Evolutionary conservation across 192 early-diverging fungal species (phyloP).

Genomic region (Linnemannia zychae): DNA sequence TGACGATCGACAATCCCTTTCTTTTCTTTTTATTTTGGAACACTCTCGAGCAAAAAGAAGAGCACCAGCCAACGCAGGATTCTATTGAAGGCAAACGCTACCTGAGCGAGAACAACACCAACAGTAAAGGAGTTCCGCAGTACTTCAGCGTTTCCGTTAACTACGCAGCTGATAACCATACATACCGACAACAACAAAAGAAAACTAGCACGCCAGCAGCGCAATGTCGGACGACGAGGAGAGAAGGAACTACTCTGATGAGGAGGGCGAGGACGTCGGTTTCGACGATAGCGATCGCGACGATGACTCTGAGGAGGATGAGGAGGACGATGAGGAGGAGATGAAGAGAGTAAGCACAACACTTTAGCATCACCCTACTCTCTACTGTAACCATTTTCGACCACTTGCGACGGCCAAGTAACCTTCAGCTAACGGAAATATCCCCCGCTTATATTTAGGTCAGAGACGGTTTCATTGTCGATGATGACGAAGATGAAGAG

Average conservation of each 20-base stretch:
- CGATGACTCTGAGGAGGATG: constrained; percentile 71
- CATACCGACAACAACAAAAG: neutral
- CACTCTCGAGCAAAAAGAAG: neutral
- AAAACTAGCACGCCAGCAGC: neutral
- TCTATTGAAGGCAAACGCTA: constrained; percentile 19
- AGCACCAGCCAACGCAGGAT: neutral
- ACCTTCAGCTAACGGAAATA: neutral
- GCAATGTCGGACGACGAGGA: constrained; percentile 60
- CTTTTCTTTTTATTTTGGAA: too few relatives aligned
- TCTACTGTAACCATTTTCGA: neutral
- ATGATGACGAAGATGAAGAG: constrained; percentile 78
- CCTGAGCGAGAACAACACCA: constrained; percentile 2
- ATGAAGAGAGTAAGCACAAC: constrained; percentile 29
- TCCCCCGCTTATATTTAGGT: constrained; percentile 39
- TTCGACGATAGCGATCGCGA: constrained; percentile 76
- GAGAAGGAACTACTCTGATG: constrained; percentile 63
- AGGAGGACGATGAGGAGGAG: constrained; percentile 65
- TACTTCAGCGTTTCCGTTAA: neutral
- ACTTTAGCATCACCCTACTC: neutral
- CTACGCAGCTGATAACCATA: constrained; percentile 5
- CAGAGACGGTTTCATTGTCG: constrained; percentile 80
- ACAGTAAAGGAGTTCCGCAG: neutral
- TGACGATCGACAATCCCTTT: neutral
- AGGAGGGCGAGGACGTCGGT: constrained; percentile 72
- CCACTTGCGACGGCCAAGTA: neutral